Conservation (phyloP, 2,329 filamentous ascomycete species). For the Fusarium metavorans region DNA sequence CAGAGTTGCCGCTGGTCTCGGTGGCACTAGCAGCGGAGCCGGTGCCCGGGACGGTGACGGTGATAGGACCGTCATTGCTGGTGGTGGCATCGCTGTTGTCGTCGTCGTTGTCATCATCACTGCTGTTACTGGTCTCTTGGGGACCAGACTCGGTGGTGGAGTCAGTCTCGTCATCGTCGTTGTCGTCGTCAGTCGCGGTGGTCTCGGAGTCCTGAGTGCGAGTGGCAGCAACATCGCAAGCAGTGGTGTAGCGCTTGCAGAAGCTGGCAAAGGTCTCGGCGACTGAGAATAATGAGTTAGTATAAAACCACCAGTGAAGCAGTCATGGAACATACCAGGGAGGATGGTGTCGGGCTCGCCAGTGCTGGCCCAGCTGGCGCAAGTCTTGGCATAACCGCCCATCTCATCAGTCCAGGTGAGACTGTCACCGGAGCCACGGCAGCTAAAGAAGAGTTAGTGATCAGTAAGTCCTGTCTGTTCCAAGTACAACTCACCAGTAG, state of each 20-base stretch:
- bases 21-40: constrained; percentile 20
- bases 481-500: constrained; percentile 46
- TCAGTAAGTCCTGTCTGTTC: background rate
- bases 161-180: constrained; percentile 11
- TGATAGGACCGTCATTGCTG: constrained; percentile 24
- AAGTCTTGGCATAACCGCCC: constrained; percentile 47
- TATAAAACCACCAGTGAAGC: background rate
- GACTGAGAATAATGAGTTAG: constrained; percentile 40
- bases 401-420: constrained; percentile 48
- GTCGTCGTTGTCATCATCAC: background rate
- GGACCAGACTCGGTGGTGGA: constrained; percentile 16
- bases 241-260: constrained; percentile 47
- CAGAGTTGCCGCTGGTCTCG: constrained; percentile 29
- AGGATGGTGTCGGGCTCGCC: constrained; percentile 44
- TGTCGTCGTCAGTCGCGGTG: constrained; percentile 11
- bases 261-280: constrained; percentile 46
- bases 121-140: constrained; percentile 8
- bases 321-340: constrained; percentile 29
- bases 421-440: constrained; percentile 27
- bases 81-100: constrained; percentile 8
- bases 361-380: constrained; percentile 46
- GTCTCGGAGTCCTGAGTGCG: constrained; percentile 20
- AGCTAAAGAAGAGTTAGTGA: constrained; percentile 39
- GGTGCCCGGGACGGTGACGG: constrained; percentile 37
- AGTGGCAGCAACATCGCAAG: constrained; percentile 31